Percentiles rank a stretch among this genome's conserved stretches.
Conservation (phyloP, 306 rosid species). For the Sophora flavescens region DNA sequence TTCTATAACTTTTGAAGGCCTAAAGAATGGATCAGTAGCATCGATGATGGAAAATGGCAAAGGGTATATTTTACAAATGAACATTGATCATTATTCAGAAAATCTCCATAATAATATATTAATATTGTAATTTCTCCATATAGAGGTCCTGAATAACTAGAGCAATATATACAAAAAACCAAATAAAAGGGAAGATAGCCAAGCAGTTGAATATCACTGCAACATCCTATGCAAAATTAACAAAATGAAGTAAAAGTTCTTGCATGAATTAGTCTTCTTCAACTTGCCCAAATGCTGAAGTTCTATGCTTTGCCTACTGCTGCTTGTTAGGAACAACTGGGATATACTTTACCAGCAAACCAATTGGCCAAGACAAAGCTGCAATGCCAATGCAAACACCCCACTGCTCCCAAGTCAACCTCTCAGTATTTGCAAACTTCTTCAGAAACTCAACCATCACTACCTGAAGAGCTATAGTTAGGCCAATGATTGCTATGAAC, state of each 20-base stretch:
- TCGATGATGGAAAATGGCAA: too few relatives aligned
- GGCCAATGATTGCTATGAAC: neutral
- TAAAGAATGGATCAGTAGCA: too few relatives aligned
- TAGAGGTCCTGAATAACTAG: neutral
- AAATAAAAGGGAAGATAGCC: neutral
- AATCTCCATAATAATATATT: neutral
- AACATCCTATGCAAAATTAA: too few relatives aligned
- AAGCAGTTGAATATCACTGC: neutral
- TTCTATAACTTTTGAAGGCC: too few relatives aligned
- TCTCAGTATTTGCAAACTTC: constrained; percentile 2
- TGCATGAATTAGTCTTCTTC: too few relatives aligned
- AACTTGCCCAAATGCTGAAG: too few relatives aligned
- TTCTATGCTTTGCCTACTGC: too few relatives aligned
- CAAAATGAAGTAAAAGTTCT: too few relatives aligned
- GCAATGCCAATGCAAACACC: neutral
- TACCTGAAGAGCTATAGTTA: neutral
- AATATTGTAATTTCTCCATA: neutral
- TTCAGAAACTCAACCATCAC: constrained; percentile 7
- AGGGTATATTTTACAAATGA: too few relatives aligned
- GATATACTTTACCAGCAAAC: too few relatives aligned
- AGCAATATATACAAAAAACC: neutral
- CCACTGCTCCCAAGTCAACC: neutral
- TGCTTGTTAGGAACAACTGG: too few relatives aligned
- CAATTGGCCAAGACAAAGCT: constrained; percentile 7
- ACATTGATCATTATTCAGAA: too few relatives aligned